Evolutionary conservation across 768 basidiomycete genomes (phyloP).

Genomic region (Austroboletus eburneus): DNA sequence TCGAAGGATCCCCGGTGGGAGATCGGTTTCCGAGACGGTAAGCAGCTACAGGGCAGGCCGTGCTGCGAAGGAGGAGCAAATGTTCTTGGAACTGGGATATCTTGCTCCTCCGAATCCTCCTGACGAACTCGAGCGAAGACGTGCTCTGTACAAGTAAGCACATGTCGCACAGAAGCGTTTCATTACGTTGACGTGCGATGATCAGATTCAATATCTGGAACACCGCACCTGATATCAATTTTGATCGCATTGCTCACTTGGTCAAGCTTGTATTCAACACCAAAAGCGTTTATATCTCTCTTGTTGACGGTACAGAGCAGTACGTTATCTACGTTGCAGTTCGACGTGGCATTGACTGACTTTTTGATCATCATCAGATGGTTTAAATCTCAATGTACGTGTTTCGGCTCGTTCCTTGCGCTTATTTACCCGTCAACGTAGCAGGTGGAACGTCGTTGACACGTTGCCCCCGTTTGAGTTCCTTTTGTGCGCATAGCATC

Average conservation of each 20-base stretch:
- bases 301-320: constrained; percentile 85
- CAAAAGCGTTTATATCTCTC: constrained; percentile 75
- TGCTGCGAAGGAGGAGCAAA: constrained; percentile 63
- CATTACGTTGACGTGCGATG: constrained; percentile 1
- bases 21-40: constrained; percentile 32
- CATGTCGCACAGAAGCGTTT: neutral
- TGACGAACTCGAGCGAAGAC: constrained; percentile 75
- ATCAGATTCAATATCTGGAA: constrained; percentile 85
- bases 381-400: constrained; percentile 85
- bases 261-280: constrained; percentile 92
- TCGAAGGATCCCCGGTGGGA: constrained; percentile 30
- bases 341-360: constrained; percentile 8
- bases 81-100: constrained; percentile 61
- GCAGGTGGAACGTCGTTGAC: constrained; percentile 44
- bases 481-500: constrained; percentile 83
- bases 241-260: constrained; percentile 90
- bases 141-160: constrained; percentile 79
- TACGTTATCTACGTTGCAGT: constrained; percentile 35
- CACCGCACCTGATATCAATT: constrained; percentile 82
- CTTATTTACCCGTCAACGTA: constrained; percentile 1
- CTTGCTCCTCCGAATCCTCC: constrained; percentile 81
- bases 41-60: constrained; percentile 38
- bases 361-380: constrained; percentile 55
- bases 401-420: neutral
- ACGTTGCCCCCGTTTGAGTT: constrained; percentile 51